phyloP scores from a whole-genome alignment of 192 early-diverging fungal species.

The Linnemannia elongata region DNA sequence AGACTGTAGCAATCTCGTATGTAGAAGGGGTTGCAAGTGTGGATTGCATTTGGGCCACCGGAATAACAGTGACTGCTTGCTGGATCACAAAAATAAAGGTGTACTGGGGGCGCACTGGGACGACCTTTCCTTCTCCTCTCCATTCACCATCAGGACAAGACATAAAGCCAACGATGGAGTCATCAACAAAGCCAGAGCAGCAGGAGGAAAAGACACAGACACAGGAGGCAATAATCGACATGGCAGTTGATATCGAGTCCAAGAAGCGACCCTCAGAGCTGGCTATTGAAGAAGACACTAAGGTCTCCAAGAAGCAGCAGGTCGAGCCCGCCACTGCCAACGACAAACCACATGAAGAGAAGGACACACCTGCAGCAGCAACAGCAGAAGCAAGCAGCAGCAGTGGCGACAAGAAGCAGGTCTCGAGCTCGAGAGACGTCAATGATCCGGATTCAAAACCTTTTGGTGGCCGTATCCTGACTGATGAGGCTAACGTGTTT shows the following conservation, averaged over 20 bases:
- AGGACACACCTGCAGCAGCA: not conserved
- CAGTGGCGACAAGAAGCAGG: slow-evolving; percentile 33
- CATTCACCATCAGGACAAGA: not conserved
- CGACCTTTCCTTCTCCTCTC: not conserved
- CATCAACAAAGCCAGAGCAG: slow-evolving; percentile 8
- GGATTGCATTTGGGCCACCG: not conserved
- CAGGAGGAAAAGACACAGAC: not conserved
- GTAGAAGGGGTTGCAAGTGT: not conserved
- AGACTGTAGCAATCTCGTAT: not conserved
- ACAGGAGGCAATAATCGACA: not conserved
- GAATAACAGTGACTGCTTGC: not conserved
- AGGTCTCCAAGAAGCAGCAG: slow-evolving; percentile 21
- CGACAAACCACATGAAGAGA: slow-evolving; percentile 2
- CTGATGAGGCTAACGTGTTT: slow-evolving; percentile 83
- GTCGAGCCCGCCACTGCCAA: not conserved
- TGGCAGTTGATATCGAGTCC: not conserved
- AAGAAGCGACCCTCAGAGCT: slow-evolving; percentile 24
- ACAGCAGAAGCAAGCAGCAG: not conserved
- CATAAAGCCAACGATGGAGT: not conserved
- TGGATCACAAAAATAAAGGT: not conserved
- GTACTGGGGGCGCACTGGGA: not conserved
- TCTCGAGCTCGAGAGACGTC: slow-evolving; percentile 45
- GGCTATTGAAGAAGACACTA: slow-evolving; percentile 20
- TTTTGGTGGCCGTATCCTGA: slow-evolving; percentile 86
- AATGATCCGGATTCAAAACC: slow-evolving; percentile 28